Evolutionary conservation across 495 filamentous ascomycete species (phyloP), one percentile per base, ranked within the genome.

Genomic region (Neurospora africana): DNA sequence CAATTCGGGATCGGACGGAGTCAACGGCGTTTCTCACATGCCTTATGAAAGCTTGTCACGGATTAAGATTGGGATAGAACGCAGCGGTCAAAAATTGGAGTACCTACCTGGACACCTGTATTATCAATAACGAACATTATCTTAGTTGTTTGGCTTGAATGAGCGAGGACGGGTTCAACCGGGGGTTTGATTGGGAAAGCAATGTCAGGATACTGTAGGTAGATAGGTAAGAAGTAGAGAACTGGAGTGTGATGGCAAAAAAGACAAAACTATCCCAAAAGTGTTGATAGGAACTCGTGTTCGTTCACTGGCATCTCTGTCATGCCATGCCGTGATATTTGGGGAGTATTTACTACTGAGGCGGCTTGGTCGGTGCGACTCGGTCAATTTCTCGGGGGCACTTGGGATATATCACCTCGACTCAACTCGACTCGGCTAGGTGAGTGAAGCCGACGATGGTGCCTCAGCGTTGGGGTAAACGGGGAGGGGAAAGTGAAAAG

Each of bases 341-440:
- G n/a, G n/a, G n/a, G n/a, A n/a, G n/a, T n/a, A n/a, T n/a, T n/a
- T n/a, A 0, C 15, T 19, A 44, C 41, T 44, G 41, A 44, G 41
- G 19, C 41, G 41, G 41, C 41, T 44, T 44, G 41, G 41, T 44
- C 41, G 41, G 41, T 44, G 15, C 19, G 35, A 40, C 10, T 70
- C 69, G 69, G 69, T 70, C 69, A 47, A 70, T 70, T 70, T 70
- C 40, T 70, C 69, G 69, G 69, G 15, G 27, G 13, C 69, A 43
- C 38, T 27, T 23, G 38, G 38, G 35, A 1, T 65, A 19, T 43
- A 8, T 43, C 40, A 7, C 40, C 40, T 43, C 40, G 15, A 19
- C 30, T 33, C 38, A 40, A 15, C 38, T 40, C 38, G 38, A 15
- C 38, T 40, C 2, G 38, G 38, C 13, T 36, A 33, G 30, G 30